Base-by-base conservation (phyloP, 2,329 filamentous ascomycete genomes). In the Colletotrichum lentis region DNA sequence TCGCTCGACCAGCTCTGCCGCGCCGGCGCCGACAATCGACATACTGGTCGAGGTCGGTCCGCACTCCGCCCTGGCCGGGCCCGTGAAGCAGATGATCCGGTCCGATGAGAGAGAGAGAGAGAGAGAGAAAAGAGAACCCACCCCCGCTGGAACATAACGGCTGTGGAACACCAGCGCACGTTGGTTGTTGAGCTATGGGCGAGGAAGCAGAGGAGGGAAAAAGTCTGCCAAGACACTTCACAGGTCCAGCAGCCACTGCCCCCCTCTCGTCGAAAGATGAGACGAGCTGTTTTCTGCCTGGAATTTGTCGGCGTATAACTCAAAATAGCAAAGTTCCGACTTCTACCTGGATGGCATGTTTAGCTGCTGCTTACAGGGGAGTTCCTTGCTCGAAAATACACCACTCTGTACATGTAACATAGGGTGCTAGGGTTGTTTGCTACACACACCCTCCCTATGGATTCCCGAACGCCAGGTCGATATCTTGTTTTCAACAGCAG, bases 11-110 rank as follows among this genome's bases (percentile, higher is more conserved):
- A 67, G 3, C 16, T 53, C 37, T 43, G 35, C 53, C 58, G 16
- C 46, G 20, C 24, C 55, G 35, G 20, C n/a, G 37, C 35, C n/a
- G n/a, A n/a, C n/a, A n/a, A n/a, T n/a, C 4, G 54, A 37, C 20
- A 58, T 57, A 43, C 31, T 64, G 7, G 31, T 64, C 43, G 61
- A 64, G 61, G 35, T 64, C n/a, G 61, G 62, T 12, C 54, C 62
- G 12, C 62, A 64, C 37, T 49, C 41, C 20, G 62, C 54, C 3
- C 22, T 64, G 11, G 53, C 27, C 20, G 62, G 39, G 20, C 62
- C 62, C 2, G 20, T 64, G 8, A 54, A 54, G 18, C 53, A 64
- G 18, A 58, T 64, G n/a, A 58, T 66, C 39, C 41, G 49, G 43
- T 24, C n/a, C 7, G 27, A 8, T 31, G 7, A 31, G 27, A 31